phyloP scores from a whole-genome alignment of 257 asterid genomes.

The Solanum pinnatisectum region DNA sequence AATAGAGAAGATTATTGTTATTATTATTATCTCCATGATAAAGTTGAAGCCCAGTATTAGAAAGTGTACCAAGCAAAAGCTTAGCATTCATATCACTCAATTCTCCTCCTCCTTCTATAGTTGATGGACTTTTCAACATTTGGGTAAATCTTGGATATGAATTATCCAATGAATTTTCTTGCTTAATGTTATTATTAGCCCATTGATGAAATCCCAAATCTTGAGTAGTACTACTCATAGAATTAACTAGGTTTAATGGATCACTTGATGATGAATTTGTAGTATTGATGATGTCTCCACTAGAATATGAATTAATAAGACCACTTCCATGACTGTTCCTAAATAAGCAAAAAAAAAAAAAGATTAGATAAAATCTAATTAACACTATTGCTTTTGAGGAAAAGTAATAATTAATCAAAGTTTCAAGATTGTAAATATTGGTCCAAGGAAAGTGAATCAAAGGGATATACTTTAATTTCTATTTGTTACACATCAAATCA shows the following conservation, averaged over 20 bases:
- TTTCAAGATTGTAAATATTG: not conserved
- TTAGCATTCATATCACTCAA: constrained; percentile 17
- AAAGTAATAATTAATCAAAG: not conserved
- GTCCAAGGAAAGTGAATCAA: not conserved
- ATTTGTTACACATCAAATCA: constrained; percentile 38
- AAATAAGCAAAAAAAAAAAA: not conserved
- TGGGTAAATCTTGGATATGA: constrained; percentile 32
- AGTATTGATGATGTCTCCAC: not conserved
- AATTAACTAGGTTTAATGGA: not conserved
- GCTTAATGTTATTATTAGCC: constrained; percentile 26
- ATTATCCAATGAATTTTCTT: constrained; percentile 21
- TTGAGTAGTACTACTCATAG: constrained; percentile 29
- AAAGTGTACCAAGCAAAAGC: constrained; percentile 32
- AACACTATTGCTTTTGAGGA: not conserved
- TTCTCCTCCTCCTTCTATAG: constrained; percentile 16
- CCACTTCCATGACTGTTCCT: constrained; percentile 13
- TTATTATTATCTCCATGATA: not conserved
- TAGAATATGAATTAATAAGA: constrained; percentile 5
- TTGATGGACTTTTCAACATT: constrained; percentile 26
- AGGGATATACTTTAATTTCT: constrained; percentile 5
- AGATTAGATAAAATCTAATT: not conserved
- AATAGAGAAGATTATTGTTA: constrained; percentile 9
- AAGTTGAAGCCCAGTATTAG: constrained; percentile 20
- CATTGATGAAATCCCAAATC: constrained; percentile 34
- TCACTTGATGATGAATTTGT: constrained; percentile 16